Base-by-base conservation (phyloP, 768 basidiomycete genomes). In the Mycena pura region DNA sequence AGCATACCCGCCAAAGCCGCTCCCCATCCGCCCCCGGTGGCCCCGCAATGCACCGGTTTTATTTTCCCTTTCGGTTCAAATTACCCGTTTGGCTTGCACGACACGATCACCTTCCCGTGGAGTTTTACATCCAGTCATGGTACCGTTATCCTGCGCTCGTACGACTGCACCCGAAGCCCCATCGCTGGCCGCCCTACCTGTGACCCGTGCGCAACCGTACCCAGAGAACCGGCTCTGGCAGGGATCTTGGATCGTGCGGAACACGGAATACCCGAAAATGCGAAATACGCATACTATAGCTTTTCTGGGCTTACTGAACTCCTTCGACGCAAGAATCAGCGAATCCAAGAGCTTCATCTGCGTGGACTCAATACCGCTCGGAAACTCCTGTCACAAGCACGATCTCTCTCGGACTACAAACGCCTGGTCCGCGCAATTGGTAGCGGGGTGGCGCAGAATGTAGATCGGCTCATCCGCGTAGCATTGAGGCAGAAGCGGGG, bases 401-500 rank as follows among this genome's bases (percentile, higher is more conserved):
- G 10, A 9, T 21, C 56, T 1, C 11, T 57, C 13, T 47, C 45
- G 2, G 56, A 57, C 14, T 48, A 57, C 45, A 57, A 57, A 28
- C 56, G 46, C 8, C 24, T 57, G 11, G 46, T 57, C 17, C 19
- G 21, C 11, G 59, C 59, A 1, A 32, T 60, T 14, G 59, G 48
- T 19, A 60, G 59, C 32, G 40, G 47, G 6, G 17, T 39, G 5
- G 43, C 53, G 8, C 13, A 36, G 19, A 8, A 34, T 5, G 58
- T 53, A 2, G 50, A 39, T 39, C 58, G 50, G 7, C 29, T 60
- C 13, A 32, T 60, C 13, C 6, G 8, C 13, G 58, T 15, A 44
- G 58, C 32, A 19, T 60, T 10, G 19, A n/a, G 24, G 15, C 39
- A 51, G 14, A 52, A 52, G 28, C 28, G 54, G 21, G 65, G 68